Conservation (phyloP, 495 filamentous ascomycete species). For the Daldinia decipiens region DNA sequence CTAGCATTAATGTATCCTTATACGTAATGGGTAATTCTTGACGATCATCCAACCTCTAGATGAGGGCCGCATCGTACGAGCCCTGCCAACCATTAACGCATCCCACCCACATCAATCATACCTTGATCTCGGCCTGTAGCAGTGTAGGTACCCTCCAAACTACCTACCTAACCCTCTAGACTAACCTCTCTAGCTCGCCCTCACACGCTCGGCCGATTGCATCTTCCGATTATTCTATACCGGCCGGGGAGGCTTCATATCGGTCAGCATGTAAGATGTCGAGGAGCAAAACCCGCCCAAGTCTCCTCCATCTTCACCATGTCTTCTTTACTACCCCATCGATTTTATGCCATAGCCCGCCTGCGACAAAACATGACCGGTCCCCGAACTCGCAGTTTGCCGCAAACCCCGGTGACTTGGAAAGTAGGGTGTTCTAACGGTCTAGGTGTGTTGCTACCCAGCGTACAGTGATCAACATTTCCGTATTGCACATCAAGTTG, state of each 20-base stretch:
- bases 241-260: constrained; percentile 27
- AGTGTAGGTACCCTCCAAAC: constrained; percentile 2
- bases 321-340: constrained; percentile 28
- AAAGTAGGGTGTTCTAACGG: not conserved
- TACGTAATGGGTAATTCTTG: constrained; percentile 37
- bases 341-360: constrained; percentile 26
- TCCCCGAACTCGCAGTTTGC: constrained; percentile 17
- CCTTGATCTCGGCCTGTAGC: constrained; percentile 8
- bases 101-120: constrained; percentile 30
- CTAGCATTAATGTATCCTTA: constrained; percentile 17
- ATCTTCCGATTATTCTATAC: constrained; percentile 30
- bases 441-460: constrained; percentile 21
- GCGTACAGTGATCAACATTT: constrained; percentile 33
- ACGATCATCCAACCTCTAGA: constrained; percentile 27
- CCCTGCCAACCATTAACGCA: constrained; percentile 16
- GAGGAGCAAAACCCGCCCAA: not conserved
- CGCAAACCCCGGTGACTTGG: constrained; percentile 10
- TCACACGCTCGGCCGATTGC: constrained; percentile 30
- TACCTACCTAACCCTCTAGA: not conserved
- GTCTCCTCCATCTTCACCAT: constrained; percentile 1
- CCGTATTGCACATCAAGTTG: constrained; percentile 33
- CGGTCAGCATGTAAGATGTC: not conserved
- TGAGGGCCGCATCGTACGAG: constrained; percentile 32
- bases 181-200: not conserved
- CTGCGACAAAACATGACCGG: constrained; percentile 19